Percentiles rank a stretch among this genome's conserved stretches.
These are phyloP conservation scores for Allodekkera sacchari DNA, from an alignment of 805 yeast species.

Conservation along the genomic window DNA sequence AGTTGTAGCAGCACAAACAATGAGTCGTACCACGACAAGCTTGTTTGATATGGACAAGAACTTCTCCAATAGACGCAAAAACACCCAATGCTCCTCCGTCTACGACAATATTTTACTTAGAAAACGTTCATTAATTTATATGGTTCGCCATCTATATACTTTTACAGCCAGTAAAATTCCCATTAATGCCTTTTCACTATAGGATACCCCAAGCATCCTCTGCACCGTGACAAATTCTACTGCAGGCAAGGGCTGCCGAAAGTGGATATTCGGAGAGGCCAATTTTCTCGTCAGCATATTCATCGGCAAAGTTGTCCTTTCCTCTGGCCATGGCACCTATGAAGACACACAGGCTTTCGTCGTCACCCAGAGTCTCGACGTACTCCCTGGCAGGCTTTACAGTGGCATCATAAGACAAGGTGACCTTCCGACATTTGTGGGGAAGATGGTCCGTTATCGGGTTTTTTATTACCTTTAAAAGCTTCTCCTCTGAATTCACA, in stretches of 20 bases:
- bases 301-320: constrained; percentile 95
- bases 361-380: constrained; percentile 67
- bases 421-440: constrained; percentile 87
- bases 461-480: constrained; percentile 89
- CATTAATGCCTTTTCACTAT: too few relatives aligned
- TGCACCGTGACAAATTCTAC: constrained; percentile 97
- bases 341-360: constrained; percentile 93
- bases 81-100: too few relatives aligned
- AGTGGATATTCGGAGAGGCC: constrained; percentile 94
- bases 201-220: constrained; percentile 95
- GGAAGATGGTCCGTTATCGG: constrained; percentile 97
- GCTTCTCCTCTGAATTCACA: constrained; percentile 90
- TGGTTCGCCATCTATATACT: too few relatives aligned
- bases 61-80: too few relatives aligned
- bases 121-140: too few relatives aligned
- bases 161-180: too few relatives aligned
- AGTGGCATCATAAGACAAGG: constrained; percentile 87
- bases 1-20: too few relatives aligned
- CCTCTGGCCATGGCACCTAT: constrained; percentile 99
- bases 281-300: constrained; percentile 90
- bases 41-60: too few relatives aligned
- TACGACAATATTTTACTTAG: too few relatives aligned
- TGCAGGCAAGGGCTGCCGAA: constrained; percentile 96
- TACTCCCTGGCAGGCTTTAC: constrained; percentile 85
- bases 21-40: too few relatives aligned